Base-by-base conservation (phyloP, 108 stramenopile species). In the Parietichytrium sp. region DNA sequence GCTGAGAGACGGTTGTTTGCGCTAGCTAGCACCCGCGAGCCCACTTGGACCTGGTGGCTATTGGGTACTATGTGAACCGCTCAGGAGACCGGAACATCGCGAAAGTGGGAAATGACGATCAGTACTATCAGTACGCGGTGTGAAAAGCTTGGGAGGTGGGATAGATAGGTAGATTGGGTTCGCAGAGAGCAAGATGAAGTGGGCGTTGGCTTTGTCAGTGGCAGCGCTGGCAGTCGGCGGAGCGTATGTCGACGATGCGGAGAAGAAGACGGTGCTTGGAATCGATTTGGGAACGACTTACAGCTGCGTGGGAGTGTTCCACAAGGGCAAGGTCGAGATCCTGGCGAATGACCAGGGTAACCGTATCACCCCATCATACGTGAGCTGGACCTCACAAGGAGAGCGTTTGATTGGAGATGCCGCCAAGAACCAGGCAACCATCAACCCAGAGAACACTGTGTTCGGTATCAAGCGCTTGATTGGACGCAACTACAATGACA, bases 361-460 rank as follows among this genome's bases (percentile, higher is more conserved):
- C 54, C 86, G 93, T 38, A 94, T 92, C 50, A 92, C 91, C 50
- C 93, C 93, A n/a, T 93, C 92, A 4, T 94, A 92, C 89, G 93
- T 94, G 23, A 90, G 92, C 54, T 94, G 93, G 89, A 88, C 88
- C 20, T 18, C 54, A 12, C 29, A 80, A 4, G 80, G 83, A 25
- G 91, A 87, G 3, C 88, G 90, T 20, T 47, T 91, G 15, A 88
- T 91, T 27, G 91, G 91, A 3, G 55, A 52, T 12, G 84, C 91
- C 18, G 91, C 91, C 81, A 91, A 91, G 85, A 42, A 84, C 33
- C 91, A 91, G 82, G 88, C 88, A 20, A 81, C 91, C 15, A 27
- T 54, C 52, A 91, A 91, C 79, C 77, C 91, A 1, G 50, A 54
- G 45, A 90, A 90, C 55, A 92, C 91, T 36, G 82, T 92, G 20